phyloP scores from a whole-genome alignment of 2,329 filamentous ascomycete species.

The Paracoccidioides brasiliensis region DNA sequence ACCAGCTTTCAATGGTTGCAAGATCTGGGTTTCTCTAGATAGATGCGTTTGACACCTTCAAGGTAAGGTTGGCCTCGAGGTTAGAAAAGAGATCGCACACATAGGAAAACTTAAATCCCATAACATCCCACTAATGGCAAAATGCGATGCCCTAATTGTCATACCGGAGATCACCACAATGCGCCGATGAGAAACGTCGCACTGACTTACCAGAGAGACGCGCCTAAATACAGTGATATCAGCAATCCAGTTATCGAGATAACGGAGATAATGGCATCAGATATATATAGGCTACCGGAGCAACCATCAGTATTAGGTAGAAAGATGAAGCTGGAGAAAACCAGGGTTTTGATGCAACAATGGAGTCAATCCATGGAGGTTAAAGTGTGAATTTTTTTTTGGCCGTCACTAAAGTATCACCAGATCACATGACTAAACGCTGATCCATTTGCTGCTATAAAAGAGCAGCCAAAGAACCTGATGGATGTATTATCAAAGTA shows the following conservation, averaged over 20 bases:
- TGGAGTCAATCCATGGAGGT: background rate
- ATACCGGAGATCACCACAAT: background rate
- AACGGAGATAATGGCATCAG: background rate
- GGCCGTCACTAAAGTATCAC: background rate
- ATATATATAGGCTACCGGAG: background rate
- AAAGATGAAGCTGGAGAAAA: background rate
- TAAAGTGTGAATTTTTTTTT: background rate
- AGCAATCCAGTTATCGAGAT: background rate
- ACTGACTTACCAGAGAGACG: background rate
- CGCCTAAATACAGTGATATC: background rate
- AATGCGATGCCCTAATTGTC: background rate
- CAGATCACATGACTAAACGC: background rate
- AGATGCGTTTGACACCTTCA: constrained; percentile 22
- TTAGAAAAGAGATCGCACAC: constrained; percentile 62
- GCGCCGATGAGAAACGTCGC: background rate
- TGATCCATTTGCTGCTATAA: background rate
- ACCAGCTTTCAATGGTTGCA: constrained; percentile 53
- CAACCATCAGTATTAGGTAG: background rate
- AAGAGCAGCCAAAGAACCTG: background rate
- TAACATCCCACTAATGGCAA: constrained; percentile 13
- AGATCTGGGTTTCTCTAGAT: constrained; percentile 22
- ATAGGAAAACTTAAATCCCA: constrained; percentile 47
- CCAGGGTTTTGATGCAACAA: background rate
- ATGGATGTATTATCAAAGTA: background rate
- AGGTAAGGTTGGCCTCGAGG: constrained; percentile 40